Base-by-base conservation (phyloP, 192 early-diverging fungal species). In the Backusella psychrophila region DNA sequence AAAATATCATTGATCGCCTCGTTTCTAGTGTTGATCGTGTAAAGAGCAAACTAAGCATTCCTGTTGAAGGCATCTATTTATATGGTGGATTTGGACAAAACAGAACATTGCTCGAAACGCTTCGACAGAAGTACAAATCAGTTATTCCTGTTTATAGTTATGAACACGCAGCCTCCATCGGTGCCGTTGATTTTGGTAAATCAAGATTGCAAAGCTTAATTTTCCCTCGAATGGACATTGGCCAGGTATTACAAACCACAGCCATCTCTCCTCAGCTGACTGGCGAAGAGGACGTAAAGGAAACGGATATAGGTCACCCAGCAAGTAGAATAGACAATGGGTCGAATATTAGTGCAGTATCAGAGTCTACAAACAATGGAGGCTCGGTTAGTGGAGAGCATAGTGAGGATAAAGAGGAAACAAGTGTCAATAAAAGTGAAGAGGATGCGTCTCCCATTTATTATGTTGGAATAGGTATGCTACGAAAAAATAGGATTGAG, bases 41-140 rank as follows among this genome's bases (percentile, higher is more conserved):
- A 63, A 63, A 29, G 14, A 9, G 14, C 3, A 26, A 29, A 14
- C 9, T 63, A 12, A 29, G 12, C 23, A 63, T 63, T 29, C 56
- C 21, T 9, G 26, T 63, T 29, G 56, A 63, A 29, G 26, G 26
- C 7, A 63, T 63, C 12, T 63, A 63, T 63, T 7, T 63, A 2
- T 63, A 63, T 63, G 56, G 56, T 63, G 56, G 56, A 3, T 63
- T 63, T 29, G 56, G 56, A 63, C 56, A 63, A 23, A 63, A 63
- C 12, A 63, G 56, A 63, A 63, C 56, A 63, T 26, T 63, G 7
- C 23, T 63, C 11, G 56, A 63, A 26, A 29, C 56, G 3, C 56
- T 63, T 26, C 29, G 23, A 63, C 23, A 3, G 0, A 8, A 0
- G 2, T n/a, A 63, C 56, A 63, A 63, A 1, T 8, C 21, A 29